Conservation (phyloP, 2,329 filamentous ascomycete species). For the Amylocarpus encephaloides region DNA sequence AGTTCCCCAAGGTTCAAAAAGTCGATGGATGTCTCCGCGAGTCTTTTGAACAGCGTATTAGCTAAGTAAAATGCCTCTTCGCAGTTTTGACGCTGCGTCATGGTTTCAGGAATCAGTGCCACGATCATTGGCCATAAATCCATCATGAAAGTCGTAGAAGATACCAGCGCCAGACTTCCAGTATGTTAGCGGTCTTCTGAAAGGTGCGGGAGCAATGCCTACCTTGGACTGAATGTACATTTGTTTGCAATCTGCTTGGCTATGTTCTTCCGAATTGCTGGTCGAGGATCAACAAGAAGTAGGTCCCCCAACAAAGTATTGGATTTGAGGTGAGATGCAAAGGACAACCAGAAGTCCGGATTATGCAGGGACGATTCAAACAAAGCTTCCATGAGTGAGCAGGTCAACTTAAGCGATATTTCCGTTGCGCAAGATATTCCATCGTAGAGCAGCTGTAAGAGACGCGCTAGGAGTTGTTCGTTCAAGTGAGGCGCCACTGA, state of each 20-base stretch:
- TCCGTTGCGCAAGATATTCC: constrained; percentile 18
- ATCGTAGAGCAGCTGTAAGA: constrained; percentile 28
- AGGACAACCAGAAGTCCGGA: constrained; percentile 38
- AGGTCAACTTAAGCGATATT: constrained; percentile 34
- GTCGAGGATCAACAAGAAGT: constrained; percentile 38
- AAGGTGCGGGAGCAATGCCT: background rate
- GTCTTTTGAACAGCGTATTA: constrained; percentile 35
- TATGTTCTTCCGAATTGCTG: constrained; percentile 27
- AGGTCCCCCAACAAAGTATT: constrained; percentile 36
- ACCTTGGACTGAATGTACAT: constrained; percentile 27
- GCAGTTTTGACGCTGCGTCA: constrained; percentile 21
- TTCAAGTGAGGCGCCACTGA: constrained; percentile 30
- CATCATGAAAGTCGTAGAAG: constrained; percentile 36
- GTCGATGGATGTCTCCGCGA: constrained; percentile 31
- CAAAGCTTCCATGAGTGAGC: constrained; percentile 40
- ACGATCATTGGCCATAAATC: constrained; percentile 41
- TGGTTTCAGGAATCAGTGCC: constrained; percentile 23
- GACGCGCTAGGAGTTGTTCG: constrained; percentile 29
- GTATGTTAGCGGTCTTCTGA: background rate
- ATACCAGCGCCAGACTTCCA: constrained; percentile 25
- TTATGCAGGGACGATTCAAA: constrained; percentile 43
- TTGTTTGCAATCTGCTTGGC: constrained; percentile 29
- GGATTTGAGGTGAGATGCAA: constrained; percentile 34
- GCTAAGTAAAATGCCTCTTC: constrained; percentile 36
- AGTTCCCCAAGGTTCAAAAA: constrained; percentile 23